phyloP scores from a whole-genome alignment of 495 filamentous ascomycete species.

The Bacidia rubella region DNA sequence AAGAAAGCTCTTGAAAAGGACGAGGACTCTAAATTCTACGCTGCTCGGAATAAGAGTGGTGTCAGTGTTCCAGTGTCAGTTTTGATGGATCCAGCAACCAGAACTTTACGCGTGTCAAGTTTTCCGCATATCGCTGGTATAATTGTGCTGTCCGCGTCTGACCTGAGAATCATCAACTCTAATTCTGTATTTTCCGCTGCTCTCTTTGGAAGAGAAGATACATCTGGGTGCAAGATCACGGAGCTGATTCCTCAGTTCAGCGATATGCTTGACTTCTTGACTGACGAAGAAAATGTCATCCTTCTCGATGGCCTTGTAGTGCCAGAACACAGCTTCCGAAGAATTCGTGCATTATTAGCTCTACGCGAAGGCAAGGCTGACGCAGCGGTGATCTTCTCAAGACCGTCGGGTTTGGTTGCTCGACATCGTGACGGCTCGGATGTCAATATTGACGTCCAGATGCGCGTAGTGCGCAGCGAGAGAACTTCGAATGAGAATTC shows the following conservation, averaged over 20 bases:
- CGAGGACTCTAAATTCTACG: constrained; percentile 59
- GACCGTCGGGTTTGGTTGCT: constrained; percentile 69
- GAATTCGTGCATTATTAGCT: constrained; percentile 70
- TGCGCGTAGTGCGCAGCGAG: constrained; percentile 89
- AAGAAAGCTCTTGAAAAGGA: constrained; percentile 61
- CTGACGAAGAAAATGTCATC: constrained; percentile 69
- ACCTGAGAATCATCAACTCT: constrained; percentile 70
- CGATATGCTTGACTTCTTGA: constrained; percentile 61
- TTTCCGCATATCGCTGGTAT: constrained; percentile 97
- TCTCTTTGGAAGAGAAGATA: constrained; percentile 73
- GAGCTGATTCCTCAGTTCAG: constrained; percentile 81
- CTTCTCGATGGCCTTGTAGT: constrained; percentile 91
- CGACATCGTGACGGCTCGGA: constrained; percentile 80
- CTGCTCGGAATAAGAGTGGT: constrained; percentile 56
- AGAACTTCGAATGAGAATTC: constrained; percentile 29
- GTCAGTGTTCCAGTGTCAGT: constrained; percentile 70
- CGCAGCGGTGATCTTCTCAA: constrained; percentile 61
- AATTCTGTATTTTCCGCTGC: constrained; percentile 90
- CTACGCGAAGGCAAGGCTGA: constrained; percentile 63
- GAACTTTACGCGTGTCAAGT: constrained; percentile 67
- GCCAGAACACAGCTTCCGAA: constrained; percentile 87
- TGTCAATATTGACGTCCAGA: constrained; percentile 84
- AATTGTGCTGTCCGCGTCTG: constrained; percentile 68
- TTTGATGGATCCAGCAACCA: constrained; percentile 51
- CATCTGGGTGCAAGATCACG: constrained; percentile 65